Evolutionary conservation across 768 basidiomycete species (phyloP), one percentile per base, ranked within the genome.

Genomic region (Krasilnikovozyma curviuscula): DNA sequence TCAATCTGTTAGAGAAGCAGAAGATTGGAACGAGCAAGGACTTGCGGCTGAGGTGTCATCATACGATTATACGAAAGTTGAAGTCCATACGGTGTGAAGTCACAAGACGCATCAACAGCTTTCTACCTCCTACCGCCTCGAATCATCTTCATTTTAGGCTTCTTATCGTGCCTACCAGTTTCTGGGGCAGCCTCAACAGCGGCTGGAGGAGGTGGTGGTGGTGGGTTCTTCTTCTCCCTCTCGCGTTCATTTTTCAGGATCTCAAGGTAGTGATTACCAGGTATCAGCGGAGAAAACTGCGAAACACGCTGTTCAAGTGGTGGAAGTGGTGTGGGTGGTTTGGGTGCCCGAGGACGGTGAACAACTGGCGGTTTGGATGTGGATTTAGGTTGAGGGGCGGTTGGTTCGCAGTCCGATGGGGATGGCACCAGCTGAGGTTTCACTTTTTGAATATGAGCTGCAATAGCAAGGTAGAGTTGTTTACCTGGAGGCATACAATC

Each of bases 121-220:
- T n/a, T n/a, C n/a, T 41, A 52, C 37, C 50, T 29, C 40, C 48
- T 52, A n/a, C 50, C 50, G 2, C 28, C 32, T 23, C 50, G 24
- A 23, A 52, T 32, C 45, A 52, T 52, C 46, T 52, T 52, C n/a
- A 46, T 37, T 41, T 52, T 52, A 9, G 38, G 37, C 41, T 52
- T 52, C 40, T 52, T 52, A 7, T 52, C 50, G 43, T 50, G 44
- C 49, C 45, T 50, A 10, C 23, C 23, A 30, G 46, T 52, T 14
- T 41, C 45, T 3, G n/a, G 44, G 13, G 28, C 43, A 23, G 24
- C 46, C 16, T 31, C 44, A 14, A 46, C 14, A 13, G 31, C 31
- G 3, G 32, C 40, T n/a, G n/a, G n/a, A n/a, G n/a, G n/a, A n/a
- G n/a, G n/a, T n/a, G n/a, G n/a, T n/a, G n/a, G n/a, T n/a, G n/a